Evolutionary conservation across 192 early-diverging fungal species (phyloP).

Genomic region (Dimargaris cristalligena): DNA sequence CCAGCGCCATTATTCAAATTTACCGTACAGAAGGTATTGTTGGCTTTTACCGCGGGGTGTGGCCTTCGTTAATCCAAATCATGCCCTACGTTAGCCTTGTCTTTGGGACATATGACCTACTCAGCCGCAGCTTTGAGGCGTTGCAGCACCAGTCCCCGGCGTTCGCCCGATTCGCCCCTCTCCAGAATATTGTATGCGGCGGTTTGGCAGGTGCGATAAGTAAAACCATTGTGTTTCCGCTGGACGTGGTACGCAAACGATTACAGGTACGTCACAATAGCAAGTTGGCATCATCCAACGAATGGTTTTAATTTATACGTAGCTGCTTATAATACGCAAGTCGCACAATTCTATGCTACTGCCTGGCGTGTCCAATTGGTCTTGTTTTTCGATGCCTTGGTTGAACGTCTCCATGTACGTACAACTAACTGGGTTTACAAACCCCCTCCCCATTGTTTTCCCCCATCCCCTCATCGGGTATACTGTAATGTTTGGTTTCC

Average conservation of each 20-base stretch:
- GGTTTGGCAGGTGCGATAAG: constrained; percentile 62
- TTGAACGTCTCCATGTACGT: no score
- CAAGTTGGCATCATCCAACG: no score
- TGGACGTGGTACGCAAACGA: constrained; percentile 72
- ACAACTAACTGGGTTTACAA: no score
- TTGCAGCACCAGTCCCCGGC: not conserved
- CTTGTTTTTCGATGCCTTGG: no score
- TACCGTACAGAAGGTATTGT: constrained; percentile 47
- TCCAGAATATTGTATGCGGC: constrained; percentile 56
- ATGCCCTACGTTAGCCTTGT: constrained; percentile 91
- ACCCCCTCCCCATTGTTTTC: no score
- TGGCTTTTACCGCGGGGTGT: constrained; percentile 76
- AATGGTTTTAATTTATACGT: no score
- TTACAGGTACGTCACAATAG: constrained; percentile 35
- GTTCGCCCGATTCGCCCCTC: constrained; percentile 11
- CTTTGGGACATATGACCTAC: constrained; percentile 59
- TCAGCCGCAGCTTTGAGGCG: constrained; percentile 30
- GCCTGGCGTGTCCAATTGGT: no score
- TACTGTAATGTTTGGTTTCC: constrained; percentile 12
- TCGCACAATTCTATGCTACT: no score
- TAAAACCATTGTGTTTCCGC: constrained; percentile 76
- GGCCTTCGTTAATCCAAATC: constrained; percentile 69
- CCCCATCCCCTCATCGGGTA: no score
- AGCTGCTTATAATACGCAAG: no score
- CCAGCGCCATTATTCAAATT: constrained; percentile 49